Base-by-base conservation (phyloP, 208 protist species). In the Acanthamoeba triangularis region DNA sequence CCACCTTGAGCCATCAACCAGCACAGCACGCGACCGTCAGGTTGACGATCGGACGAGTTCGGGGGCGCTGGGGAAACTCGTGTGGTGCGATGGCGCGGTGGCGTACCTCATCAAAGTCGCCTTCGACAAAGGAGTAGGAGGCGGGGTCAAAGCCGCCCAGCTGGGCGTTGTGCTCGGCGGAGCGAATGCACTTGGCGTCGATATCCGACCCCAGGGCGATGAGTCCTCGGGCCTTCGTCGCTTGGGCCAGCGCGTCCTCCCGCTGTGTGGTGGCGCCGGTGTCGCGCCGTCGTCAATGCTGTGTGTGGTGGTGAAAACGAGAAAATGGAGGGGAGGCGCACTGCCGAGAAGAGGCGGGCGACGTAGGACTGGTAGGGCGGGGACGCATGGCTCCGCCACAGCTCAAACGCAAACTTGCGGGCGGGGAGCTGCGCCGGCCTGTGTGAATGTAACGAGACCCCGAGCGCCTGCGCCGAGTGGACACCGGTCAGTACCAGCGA, bases 351-450 rank as follows among this genome's bases (percentile, higher is more conserved):
- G 33, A 90, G 56, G n/a, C 52, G 82, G 6, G 20, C 23, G 25
- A 52, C 37, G 74, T 52, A 84, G 37, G 74, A 44, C 41, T 47
- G 56, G 33, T 90, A 90, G 52, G 41, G 18, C 14, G 52, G 11
- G 35, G 52, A 18, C 3, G 30, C 28, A 28, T 90, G 82, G 10
- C 30, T 69, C 7, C 82, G 28, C 82, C 82, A 90, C 56, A 52
- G 52, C 54, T 90, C 82, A 35, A 90, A 90, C 33, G 82, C 82
- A 90, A 90, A 90, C 33, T 33, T 30, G 20, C 82, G 28, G 16
- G 54, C 41, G 47, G 82, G 82, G 3, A 67, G 30, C 56, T 90
- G 82, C 10, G 74, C 74, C 5, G 74, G 74, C 44, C 23, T 44
- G 23, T 84, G 74, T 41, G 74, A 44, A 52, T 84, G 74, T 41